Evolutionary conservation across 1,284 basidiomycete genomes (phyloP).

Genomic region (Rhodofomes roseus): DNA sequence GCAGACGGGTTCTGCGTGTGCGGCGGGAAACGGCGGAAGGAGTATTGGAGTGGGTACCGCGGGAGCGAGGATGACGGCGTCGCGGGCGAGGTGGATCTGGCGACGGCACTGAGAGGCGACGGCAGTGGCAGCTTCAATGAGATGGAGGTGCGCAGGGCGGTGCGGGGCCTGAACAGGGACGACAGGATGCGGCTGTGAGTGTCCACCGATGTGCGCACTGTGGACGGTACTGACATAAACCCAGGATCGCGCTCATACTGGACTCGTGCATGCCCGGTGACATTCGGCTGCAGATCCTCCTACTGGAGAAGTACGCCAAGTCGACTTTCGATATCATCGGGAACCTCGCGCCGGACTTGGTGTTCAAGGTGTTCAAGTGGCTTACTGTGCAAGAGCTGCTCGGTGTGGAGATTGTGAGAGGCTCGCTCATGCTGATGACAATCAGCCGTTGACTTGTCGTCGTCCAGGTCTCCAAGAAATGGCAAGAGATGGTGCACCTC

Average conservation of each 20-base stretch:
- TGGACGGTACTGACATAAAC: not conserved
- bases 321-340: constrained; percentile 82
- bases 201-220: not conserved
- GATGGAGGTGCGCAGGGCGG: constrained; percentile 58
- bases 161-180: constrained; percentile 58
- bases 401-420: constrained; percentile 46
- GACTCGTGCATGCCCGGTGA: constrained; percentile 74
- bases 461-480: constrained; percentile 68
- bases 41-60: constrained; percentile 63
- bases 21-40: constrained; percentile 51
- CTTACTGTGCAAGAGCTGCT: constrained; percentile 68
- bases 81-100: constrained; percentile 41
- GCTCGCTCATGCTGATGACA: not conserved
- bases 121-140: constrained; percentile 61
- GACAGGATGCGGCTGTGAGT: constrained; percentile 70
- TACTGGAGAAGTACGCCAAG: constrained; percentile 78
- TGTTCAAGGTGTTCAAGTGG: constrained; percentile 61
- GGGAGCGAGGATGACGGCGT: constrained; percentile 35
- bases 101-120: constrained; percentile 47
- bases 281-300: constrained; percentile 70
- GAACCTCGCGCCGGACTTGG: constrained; percentile 64
- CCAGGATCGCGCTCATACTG: constrained; percentile 40
- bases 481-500: constrained; percentile 65
- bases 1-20: constrained; percentile 52
- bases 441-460: not conserved